These are phyloP conservation scores for Starmera stellimalicola DNA, from an alignment of 1,139 yeast genomes.

Conservation along the genomic window DNA sequence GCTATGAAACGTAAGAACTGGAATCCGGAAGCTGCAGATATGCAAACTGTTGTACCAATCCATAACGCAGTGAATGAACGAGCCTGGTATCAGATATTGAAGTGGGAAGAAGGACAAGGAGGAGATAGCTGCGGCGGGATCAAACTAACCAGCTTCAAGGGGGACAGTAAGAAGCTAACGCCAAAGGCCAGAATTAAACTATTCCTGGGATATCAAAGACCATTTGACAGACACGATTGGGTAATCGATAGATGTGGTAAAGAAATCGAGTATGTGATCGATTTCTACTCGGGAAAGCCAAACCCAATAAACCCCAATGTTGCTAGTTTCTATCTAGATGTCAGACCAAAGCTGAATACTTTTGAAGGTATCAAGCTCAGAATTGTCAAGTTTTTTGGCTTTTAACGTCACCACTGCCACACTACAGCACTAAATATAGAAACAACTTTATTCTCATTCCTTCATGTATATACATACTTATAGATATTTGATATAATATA, in stretches of 20 bases:
- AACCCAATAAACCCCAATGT: slow-evolving; percentile 32
- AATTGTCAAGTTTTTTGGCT: slow-evolving; percentile 47
- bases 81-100: slow-evolving; percentile 77
- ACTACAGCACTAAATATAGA: background rate
- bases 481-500: background rate
- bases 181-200: slow-evolving; percentile 82
- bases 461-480: background rate
- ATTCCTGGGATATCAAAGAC: slow-evolving; percentile 58
- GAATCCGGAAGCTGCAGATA: slow-evolving; percentile 74
- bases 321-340: slow-evolving; percentile 75
- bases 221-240: slow-evolving; percentile 98
- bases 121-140: slow-evolving; percentile 78
- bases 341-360: slow-evolving; percentile 78
- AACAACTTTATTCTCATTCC: no score
- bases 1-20: slow-evolving; percentile 91
- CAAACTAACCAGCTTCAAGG: slow-evolving; percentile 76
- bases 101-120: slow-evolving; percentile 68
- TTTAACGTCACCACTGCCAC: slow-evolving; percentile 8
- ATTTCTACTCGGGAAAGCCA: slow-evolving; percentile 68
- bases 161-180: slow-evolving; percentile 74
- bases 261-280: slow-evolving; percentile 83
- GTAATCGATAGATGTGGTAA: slow-evolving; percentile 78
- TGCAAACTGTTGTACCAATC: slow-evolving; percentile 87
- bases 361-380: slow-evolving; percentile 75
- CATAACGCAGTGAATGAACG: slow-evolving; percentile 91